Base-by-base conservation (phyloP, 2,329 filamentous ascomycete genomes). In the Colletotrichum viniferum region DNA sequence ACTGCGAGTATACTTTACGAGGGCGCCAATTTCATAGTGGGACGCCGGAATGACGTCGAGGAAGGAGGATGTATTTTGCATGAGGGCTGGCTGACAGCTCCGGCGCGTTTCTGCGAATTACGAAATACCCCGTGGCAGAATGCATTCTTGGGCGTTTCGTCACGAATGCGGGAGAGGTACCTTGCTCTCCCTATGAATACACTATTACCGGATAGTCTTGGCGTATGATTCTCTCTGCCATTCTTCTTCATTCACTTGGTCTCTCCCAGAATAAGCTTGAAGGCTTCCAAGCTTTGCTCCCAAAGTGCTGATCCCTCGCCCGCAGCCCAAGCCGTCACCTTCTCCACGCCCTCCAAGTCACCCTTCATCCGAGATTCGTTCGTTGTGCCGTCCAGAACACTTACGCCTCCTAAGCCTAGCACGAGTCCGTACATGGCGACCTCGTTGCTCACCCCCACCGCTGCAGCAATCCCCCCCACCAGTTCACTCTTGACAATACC, bases 401-500 rank as follows among this genome's bases (percentile, higher is more conserved):
- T 81, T 7, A 85, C 81, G 2, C 83, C 81, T 24, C 83, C 85
- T 2, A 90, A 80, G 0, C 87, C 88, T n/a, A 90, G 79, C 1
- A 90, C 84, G 56, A 90, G 82, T 2, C 86, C 81, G 76, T 90
- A 90, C 71, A 87, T 83, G 0, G 88, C 88, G 2, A 84, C 84
- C n/a, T 84, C 84, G 1, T 71, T 71, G 8, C 82, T 79, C 13
- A 89, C 83, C 7, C 78, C 81, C 2, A 84, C 83, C 3, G 77
- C 81, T 7, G 81, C 77, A 2, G 90, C 90, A 3, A 96, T 83
- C 9, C 79, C 78, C 12, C 80, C 80, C 0, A 94, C 91, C 1
- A 89, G 91, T 16, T 74, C 77, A 61, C 82, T 83, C 55, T 77
- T 79, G 52, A 86, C 79, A 24, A 90, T 81, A 2, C 76, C 73